These are phyloP conservation scores for Reticulascus tulasneorum DNA, from an alignment of 2,329 filamentous ascomycete genomes.

Conservation along the genomic window DNA sequence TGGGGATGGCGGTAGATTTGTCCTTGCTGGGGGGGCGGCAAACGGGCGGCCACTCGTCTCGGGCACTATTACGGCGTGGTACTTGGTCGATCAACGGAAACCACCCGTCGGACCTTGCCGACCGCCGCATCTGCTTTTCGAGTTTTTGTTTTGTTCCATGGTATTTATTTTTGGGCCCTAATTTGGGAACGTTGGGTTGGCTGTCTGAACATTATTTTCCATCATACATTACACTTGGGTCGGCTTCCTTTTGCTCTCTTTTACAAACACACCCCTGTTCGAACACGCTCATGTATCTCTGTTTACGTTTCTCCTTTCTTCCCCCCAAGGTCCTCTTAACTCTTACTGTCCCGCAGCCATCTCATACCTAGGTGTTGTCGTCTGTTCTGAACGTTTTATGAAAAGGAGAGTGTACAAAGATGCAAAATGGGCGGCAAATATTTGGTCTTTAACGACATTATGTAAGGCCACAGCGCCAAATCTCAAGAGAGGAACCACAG, in stretches of 20 bases:
- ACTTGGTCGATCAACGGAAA: no score
- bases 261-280: background rate
- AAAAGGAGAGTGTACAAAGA: slow-evolving; percentile 13
- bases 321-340: slow-evolving; percentile 1
- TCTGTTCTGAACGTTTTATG: no score
- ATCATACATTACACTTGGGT: background rate
- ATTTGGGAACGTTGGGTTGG: no score
- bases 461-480: background rate
- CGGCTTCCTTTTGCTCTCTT: background rate
- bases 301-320: background rate
- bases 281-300: background rate
- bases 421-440: slow-evolving; percentile 5
- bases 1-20: no score
- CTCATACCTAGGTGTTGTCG: no score
- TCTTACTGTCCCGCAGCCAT: no score
- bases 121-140: no score
- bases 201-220: slow-evolving; percentile 6
- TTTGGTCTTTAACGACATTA: background rate
- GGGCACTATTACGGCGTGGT: no score
- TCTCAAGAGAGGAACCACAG: background rate
- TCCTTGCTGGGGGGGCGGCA: no score
- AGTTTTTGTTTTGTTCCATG: no score
- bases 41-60: no score
- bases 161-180: slow-evolving; percentile 3
- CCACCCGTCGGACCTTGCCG: no score